Percentiles rank a stretch among this genome's conserved stretches.
Evolutionary conservation across 2,329 filamentous ascomycete genomes (phyloP).

Genomic region (Sordariomycetes sp.): DNA sequence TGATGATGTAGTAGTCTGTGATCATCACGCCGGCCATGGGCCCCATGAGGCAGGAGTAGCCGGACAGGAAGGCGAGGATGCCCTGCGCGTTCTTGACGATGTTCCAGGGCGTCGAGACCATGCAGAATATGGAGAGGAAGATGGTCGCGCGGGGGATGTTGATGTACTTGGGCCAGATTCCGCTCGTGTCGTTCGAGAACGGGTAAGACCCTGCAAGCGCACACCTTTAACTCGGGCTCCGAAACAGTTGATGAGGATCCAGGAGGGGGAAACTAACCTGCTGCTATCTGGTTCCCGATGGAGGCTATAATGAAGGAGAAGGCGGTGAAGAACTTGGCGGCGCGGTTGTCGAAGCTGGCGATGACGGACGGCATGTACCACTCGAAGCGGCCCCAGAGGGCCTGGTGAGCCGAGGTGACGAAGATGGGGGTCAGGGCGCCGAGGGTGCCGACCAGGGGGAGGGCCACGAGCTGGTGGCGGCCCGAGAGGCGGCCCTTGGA

Average conservation of each 20-base stretch:
- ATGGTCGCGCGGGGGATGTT: slow-evolving; percentile 8
- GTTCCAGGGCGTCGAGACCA: slow-evolving; percentile 11
- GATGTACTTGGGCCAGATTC: slow-evolving; percentile 7
- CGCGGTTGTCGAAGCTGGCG: slow-evolving; percentile 24
- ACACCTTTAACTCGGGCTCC: too few relatives aligned
- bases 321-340: slow-evolving; percentile 38
- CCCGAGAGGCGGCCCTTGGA: slow-evolving; percentile 5
- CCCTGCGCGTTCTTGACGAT: slow-evolving; percentile 12
- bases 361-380: slow-evolving; percentile 33
- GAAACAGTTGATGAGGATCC: too few relatives aligned
- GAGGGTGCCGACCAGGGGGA: slow-evolving; percentile 29
- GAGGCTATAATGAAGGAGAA: slow-evolving; percentile 37
- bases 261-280: slow-evolving; percentile 3
- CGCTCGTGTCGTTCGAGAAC: slow-evolving; percentile 7
- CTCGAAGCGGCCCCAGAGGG: slow-evolving; percentile 26
- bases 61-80: slow-evolving; percentile 15
- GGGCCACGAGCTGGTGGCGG: slow-evolving; percentile 8
- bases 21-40: slow-evolving; percentile 19
- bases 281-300: slow-evolving; percentile 12
- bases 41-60: slow-evolving; percentile 17
- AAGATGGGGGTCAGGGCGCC: slow-evolving; percentile 30
- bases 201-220: too few relatives aligned
- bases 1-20: slow-evolving; percentile 21
- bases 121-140: slow-evolving; percentile 6
- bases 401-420: slow-evolving; percentile 26